phyloP scores from a whole-genome alignment of 441 rosid genomes.

The Capsella rubella region DNA sequence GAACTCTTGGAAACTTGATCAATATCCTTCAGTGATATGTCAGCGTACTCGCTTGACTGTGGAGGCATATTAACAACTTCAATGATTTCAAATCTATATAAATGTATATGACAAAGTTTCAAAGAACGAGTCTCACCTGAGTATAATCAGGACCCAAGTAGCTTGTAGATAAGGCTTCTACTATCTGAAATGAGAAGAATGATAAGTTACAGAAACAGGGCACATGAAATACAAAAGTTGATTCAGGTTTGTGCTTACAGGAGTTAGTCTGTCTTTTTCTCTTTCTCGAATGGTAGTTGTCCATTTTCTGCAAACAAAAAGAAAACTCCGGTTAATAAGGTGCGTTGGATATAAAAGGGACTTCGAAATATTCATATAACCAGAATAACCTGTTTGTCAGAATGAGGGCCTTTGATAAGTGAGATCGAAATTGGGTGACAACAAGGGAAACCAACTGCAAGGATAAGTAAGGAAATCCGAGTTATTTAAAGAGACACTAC shows the following conservation, averaged over 20 bases:
- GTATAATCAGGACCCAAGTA: slow-evolving; percentile 95
- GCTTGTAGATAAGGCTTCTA: slow-evolving; percentile 77
- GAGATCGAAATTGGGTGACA: slow-evolving; percentile 80
- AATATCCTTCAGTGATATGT: slow-evolving; percentile 83
- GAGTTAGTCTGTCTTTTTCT: slow-evolving; percentile 85
- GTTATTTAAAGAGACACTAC: slow-evolving; percentile 3
- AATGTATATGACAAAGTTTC: slow-evolving; percentile 21
- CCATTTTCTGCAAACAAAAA: slow-evolving; percentile 76
- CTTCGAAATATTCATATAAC: slow-evolving; percentile 3
- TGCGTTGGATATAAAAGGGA: not conserved
- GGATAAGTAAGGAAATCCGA: slow-evolving; percentile 1
- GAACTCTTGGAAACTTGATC: slow-evolving; percentile 78
- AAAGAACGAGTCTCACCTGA: slow-evolving; percentile 58
- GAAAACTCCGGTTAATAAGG: not conserved
- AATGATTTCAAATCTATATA: slow-evolving; percentile 14
- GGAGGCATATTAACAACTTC: slow-evolving; percentile 41
- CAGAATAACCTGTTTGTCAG: slow-evolving; percentile 76
- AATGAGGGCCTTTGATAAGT: slow-evolving; percentile 80
- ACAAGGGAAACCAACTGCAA: slow-evolving; percentile 73
- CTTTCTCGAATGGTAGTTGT: slow-evolving; percentile 73
- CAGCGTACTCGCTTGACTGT: slow-evolving; percentile 78
- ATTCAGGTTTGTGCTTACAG: slow-evolving; percentile 56
- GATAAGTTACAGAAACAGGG: not conserved
- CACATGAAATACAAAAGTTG: slow-evolving; percentile 14
- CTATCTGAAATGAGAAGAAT: slow-evolving; percentile 58